Base-by-base conservation (phyloP, 345 rosid species). In the Aegle marmelos region DNA sequence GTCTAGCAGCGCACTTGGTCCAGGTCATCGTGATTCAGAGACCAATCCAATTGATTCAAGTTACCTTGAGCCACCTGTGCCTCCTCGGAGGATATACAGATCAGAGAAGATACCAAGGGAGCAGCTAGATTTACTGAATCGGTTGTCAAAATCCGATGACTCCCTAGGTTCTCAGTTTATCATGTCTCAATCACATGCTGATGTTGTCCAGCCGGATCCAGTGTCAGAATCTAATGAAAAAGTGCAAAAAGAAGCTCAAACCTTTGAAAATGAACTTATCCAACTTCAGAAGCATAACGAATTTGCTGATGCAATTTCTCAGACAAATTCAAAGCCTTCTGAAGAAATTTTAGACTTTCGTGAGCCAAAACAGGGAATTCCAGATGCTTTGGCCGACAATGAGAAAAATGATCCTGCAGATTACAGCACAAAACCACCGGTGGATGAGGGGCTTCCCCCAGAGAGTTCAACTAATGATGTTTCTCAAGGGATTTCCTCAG, bases 61-160 rank as follows among this genome's bases (percentile, higher is more conserved):
- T 79, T 83, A 86, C 67, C 85, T 79, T 68, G 91, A 90, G 81
- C 85, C 91, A 25, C 80, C 83, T 6, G 78, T 70, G 61, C 81
- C 88, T 75, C 77, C 89, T 37, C 89, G 76, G 71, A 90, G 94
- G 83, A 89, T 87, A 58, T 94, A 87, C 73, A 69, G 81, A 76
- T 94, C 97, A 11, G 97, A 90, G 89, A 91, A 88, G 81, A 82
- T 91, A 82, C 97, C 97, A 10, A 83, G 91, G 81, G 93, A 87
- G 78, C 93, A 88, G 78, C 66, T 82, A 73, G 98, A 89, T 41
- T 70, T 89, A 79, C 90, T 90, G 79, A 87, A 77, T 71, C 89
- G 97, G 33, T 76, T 87, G 30, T 91, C 98, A 30, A 94, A 94
- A 72, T 94, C 97, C 31, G 95, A 91, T 75, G 86, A 88, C 79